Conservation (phyloP, 1,139 yeast species). For the Insectozyma bohioensis region DNA sequence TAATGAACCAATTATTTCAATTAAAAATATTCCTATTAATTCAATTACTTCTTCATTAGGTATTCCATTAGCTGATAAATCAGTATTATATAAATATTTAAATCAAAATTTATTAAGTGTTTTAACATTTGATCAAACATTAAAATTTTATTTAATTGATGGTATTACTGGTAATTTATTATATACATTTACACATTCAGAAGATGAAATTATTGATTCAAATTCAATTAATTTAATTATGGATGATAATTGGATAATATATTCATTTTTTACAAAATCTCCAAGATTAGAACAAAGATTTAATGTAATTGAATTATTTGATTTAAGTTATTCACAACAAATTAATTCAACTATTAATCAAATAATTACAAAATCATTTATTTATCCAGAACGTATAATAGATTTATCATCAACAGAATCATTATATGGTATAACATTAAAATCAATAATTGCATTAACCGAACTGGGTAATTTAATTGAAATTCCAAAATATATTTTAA, state of each 20-base stretch:
- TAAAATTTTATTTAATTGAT: constrained; percentile 60
- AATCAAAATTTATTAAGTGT: constrained; percentile 67
- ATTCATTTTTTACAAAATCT: constrained; percentile 55
- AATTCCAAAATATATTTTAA: constrained; percentile 66
- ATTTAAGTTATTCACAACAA: constrained; percentile 47
- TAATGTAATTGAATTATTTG: constrained; percentile 77
- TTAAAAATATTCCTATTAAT: constrained; percentile 30
- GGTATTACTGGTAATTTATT: constrained; percentile 67
- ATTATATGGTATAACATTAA: constrained; percentile 70
- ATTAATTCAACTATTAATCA: constrained; percentile 23
- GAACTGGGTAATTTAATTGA: constrained; percentile 64
- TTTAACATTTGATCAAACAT: constrained; percentile 40
- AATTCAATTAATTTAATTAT: constrained; percentile 51
- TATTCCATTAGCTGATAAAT: constrained; percentile 63
- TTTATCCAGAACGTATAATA: constrained; percentile 56
- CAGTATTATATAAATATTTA: constrained; percentile 81
- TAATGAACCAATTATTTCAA: constrained; percentile 20
- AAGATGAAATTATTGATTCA: constrained; percentile 34
- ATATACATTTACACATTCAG: constrained; percentile 44
- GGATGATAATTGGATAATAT: constrained; percentile 85
- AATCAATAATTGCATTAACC: constrained; percentile 62
- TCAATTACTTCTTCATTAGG: constrained; percentile 61
- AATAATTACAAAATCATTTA: constrained; percentile 54
- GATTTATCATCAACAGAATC: constrained; percentile 62
- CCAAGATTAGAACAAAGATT: constrained; percentile 60